Conservation (phyloP, 176 grass and related monocot genomes). For the Sorghum bicolor region DNA sequence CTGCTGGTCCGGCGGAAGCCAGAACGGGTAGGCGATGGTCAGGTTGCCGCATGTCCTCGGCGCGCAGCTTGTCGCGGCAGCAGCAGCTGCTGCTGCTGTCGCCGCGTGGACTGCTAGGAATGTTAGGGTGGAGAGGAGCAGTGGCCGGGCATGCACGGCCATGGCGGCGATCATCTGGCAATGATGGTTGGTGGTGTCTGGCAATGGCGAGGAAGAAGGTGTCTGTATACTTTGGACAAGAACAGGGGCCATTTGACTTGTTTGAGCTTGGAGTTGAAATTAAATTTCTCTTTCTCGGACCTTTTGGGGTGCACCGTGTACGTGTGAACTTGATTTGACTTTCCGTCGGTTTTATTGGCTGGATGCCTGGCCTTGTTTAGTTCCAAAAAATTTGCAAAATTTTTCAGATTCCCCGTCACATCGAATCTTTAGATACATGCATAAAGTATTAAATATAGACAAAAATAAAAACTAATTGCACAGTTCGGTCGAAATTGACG, state of each 20-base stretch:
- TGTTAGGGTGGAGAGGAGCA: neutral
- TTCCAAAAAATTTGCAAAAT: no score
- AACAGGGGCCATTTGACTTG: neutral
- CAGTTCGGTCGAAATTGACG: no score
- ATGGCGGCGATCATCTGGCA: neutral
- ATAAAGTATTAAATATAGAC: no score
- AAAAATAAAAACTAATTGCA: no score
- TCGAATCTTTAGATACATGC: no score
- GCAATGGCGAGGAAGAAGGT: neutral
- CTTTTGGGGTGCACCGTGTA: neutral
- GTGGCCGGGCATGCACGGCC: neutral
- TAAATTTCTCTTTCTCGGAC: neutral
- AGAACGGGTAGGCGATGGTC: constrained; percentile 56
- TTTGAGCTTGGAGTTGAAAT: neutral
- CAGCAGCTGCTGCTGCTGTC: neutral
- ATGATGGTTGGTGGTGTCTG: neutral
- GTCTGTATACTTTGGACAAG: neutral
- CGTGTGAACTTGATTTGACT: neutral
- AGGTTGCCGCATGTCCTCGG: constrained; percentile 40
- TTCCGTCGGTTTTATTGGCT: neutral
- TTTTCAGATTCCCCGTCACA: no score
- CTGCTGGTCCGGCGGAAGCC: neutral
- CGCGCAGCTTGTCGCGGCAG: constrained; percentile 9
- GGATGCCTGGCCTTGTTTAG: neutral
- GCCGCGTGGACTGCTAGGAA: neutral